These are phyloP conservation scores for Alopecurus myosuroides DNA, from an alignment of 176 grass and related monocot species.

Conservation along the genomic window DNA sequence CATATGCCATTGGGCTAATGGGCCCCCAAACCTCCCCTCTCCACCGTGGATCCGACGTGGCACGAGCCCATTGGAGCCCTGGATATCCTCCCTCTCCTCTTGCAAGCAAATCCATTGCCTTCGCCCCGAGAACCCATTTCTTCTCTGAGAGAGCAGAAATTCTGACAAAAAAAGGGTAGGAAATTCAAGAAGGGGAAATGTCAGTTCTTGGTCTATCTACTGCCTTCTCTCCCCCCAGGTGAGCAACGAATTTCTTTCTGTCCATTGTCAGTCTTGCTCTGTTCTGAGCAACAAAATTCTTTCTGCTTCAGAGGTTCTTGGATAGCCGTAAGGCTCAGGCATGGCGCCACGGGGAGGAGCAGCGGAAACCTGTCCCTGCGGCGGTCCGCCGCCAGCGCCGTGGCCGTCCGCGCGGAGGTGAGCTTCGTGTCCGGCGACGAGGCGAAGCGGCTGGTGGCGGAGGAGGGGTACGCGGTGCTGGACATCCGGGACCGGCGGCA, in stretches of 20 bases:
- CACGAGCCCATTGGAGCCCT: slow-evolving; percentile 8
- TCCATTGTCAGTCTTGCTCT: background rate
- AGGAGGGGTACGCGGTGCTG: slow-evolving; percentile 75
- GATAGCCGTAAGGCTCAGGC: slow-evolving; percentile 29
- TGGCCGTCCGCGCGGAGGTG: slow-evolving; percentile 54
- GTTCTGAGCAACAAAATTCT: background rate
- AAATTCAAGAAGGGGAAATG: slow-evolving; percentile 18
- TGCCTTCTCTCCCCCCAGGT: slow-evolving; percentile 29
- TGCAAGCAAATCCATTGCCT: slow-evolving; percentile 27
- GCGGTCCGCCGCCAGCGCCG: background rate
- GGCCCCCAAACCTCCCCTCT: background rate
- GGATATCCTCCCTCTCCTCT: slow-evolving; percentile 24
- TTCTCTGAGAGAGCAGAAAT: background rate
- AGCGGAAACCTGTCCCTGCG: background rate
- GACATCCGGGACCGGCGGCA: slow-evolving; percentile 80
- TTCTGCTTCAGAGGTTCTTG: slow-evolving; percentile 27
- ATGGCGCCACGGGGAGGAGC: background rate
- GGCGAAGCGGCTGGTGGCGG: slow-evolving; percentile 71
- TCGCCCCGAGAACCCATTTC: background rate
- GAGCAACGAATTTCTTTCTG: background rate
- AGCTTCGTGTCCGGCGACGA: slow-evolving; percentile 73
- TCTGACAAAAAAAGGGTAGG: background rate
- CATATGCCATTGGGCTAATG: background rate
- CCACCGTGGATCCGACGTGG: slow-evolving; percentile 28
- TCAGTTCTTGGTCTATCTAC: slow-evolving; percentile 31